Base-by-base conservation (phyloP, 306 rosid genomes). In the Prinsepia uniflora region DNA sequence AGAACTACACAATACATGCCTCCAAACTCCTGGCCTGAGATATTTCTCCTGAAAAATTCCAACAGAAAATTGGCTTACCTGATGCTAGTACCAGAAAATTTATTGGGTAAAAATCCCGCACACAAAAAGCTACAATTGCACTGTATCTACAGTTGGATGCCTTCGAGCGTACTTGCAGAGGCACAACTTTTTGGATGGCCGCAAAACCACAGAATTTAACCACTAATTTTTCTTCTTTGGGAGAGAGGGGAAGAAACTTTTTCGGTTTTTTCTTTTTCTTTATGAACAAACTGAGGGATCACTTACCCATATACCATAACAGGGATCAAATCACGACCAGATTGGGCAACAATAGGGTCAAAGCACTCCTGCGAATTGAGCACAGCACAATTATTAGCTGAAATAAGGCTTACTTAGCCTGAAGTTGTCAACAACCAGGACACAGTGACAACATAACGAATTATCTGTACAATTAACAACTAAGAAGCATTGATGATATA, bases 1-100 rank as follows among this genome's bases (percentile, higher is more conserved):
- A 95, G 81, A 62, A 95, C 99, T n/a, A 95, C 83, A 78, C 99
- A 95, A 80, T 89, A 91, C 99, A 95, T 95, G 64, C 99, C 99
- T 36, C 99, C 99, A 64, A 95, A 95, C 81, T 95, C 99, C 80
- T 95, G 99, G 45, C 96, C 97, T 54, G 99, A 95, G 70, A 95
- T 95, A 80, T 95, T 95, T 80, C 99, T 86, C 88, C 99, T 95
- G 97, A 91, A 85, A 71, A 67, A 62, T 55, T 62, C 64, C 71
- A 55, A 41, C 46, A 20, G n/a, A 46, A 12, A 57, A 63, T 50
- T 12, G 42, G 52, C n/a, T 55, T 43, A 42, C 6, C 34, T 0
- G 2, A 22, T 43, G 64, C 65, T 45, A 55, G 47, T 10, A 39
- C 6, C 2, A 42, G 74, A 70, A 70, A 13, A 17, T 11, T 18